These are phyloP conservation scores for Didymella lethalis DNA, from an alignment of 2,329 filamentous ascomycete species.

Conservation along the genomic window DNA sequence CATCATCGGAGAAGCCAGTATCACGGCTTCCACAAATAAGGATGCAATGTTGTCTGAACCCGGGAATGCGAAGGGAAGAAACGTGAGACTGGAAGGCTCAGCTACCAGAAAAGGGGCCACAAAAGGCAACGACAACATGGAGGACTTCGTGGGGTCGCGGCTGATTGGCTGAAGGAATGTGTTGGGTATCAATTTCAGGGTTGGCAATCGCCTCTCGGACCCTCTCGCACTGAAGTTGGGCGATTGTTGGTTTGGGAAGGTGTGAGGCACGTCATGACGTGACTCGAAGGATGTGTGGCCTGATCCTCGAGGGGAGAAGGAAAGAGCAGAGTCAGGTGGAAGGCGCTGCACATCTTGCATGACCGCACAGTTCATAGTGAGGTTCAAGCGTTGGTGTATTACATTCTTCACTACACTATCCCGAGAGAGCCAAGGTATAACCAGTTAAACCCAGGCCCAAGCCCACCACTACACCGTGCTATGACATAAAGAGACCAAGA, in stretches of 20 bases:
- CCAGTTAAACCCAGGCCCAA: slow-evolving; percentile 24
- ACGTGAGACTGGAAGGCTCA: slow-evolving; percentile 28
- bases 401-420: slow-evolving; percentile 40
- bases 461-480: slow-evolving; percentile 37
- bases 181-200: neutral
- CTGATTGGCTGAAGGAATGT: slow-evolving; percentile 19
- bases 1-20: slow-evolving; percentile 58
- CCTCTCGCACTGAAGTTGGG: neutral
- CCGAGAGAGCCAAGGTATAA: slow-evolving; percentile 26
- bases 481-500: slow-evolving; percentile 42
- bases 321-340: neutral
- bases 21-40: neutral
- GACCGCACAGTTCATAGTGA: neutral
- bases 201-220: neutral
- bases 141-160: slow-evolving; percentile 45
- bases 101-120: slow-evolving; percentile 15
- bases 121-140: slow-evolving; percentile 43
- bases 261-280: neutral
- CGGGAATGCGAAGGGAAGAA: slow-evolving; percentile 20
- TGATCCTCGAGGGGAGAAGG: neutral
- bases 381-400: slow-evolving; percentile 26
- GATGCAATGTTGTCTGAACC: neutral
- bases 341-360: neutral
- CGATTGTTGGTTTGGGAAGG: neutral
- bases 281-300: neutral